Evolutionary conservation across 2,329 filamentous ascomycete genomes (phyloP).

Genomic region (Penicillium sp.): DNA sequence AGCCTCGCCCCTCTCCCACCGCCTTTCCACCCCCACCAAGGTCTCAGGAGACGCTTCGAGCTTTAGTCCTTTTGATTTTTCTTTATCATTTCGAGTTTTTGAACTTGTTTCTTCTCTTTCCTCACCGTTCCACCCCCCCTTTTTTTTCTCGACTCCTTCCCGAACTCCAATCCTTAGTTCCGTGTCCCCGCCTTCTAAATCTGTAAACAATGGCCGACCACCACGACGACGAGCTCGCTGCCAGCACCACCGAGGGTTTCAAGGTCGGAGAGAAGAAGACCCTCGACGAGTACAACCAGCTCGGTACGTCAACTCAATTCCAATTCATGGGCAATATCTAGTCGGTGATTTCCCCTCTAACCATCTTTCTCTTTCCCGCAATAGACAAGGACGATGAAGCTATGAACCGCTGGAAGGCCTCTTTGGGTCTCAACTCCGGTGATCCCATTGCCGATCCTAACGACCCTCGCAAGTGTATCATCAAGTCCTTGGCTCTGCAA

Average conservation of each 20-base stretch:
- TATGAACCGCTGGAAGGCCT: conserved; percentile 95
- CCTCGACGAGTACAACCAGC: conserved; percentile 86
- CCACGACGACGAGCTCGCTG: conserved; percentile 76
- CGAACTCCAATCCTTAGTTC: conserved; percentile 12
- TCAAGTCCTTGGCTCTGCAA: conserved; percentile 85
- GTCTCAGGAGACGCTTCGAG: conserved; percentile 20
- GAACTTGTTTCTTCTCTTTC: neutral
- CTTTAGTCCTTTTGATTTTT: conserved; percentile 3
- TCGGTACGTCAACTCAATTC: conserved; percentile 61
- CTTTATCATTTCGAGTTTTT: conserved; percentile 1
- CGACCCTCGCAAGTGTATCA: conserved; percentile 88
- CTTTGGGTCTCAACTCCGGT: conserved; percentile 76
- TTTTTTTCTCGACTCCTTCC: neutral
- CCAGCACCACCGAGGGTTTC: conserved; percentile 90
- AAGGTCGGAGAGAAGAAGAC: conserved; percentile 99
- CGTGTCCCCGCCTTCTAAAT: conserved; percentile 14
- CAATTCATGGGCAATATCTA: neutral
- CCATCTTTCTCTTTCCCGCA: conserved; percentile 20
- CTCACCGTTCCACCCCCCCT: neutral
- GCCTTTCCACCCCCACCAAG: conserved; percentile 33
- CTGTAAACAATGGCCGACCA: conserved; percentile 61
- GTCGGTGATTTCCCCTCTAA: conserved; percentile 2
- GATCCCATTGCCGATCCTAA: conserved; percentile 70
- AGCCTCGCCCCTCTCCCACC: conserved; percentile 30
- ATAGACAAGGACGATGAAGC: conserved; percentile 78